Evolutionary conservation across 2,329 filamentous ascomycete genomes (phyloP), one percentile per base, ranked within the genome.

Genomic region (Hypoxylon sp.): DNA sequence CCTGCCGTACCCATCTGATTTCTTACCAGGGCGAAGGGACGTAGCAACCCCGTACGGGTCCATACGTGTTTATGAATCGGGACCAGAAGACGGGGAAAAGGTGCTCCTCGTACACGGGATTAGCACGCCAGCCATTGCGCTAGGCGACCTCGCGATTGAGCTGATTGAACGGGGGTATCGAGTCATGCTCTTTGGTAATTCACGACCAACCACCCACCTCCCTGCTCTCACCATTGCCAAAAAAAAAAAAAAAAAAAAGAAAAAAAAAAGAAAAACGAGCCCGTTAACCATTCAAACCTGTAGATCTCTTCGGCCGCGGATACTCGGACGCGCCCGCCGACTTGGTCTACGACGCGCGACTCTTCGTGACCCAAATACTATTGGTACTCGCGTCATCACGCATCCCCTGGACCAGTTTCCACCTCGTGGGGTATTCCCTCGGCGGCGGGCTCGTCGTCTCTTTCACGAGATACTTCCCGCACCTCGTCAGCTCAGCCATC

Each of bases 91-190:
- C 34, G 92, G 91, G 1, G 84, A 87, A 26, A 93, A 89, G 72
- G 87, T 94, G 1, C 79, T 96, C 13, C 79, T 96, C 24, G 78
- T 96, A 15, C 93, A 94, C 75, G 93, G 93, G 4, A 94, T 95
- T 71, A 91, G 88, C 51, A 95, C 92, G 5, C 92, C 93, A 0
- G 89, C 88, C 64, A 80, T 94, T 49, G 84, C 91, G 0, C 78
- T 94, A 17, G 88, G 87, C 1, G 83, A 85, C 43, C 75, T 95
- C 34, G 90, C 90, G 13, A 81, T 87, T 72, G 85, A 83, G 54
- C 81, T 96, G 53, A 91, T 85, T 0, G 78, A 80, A 6, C 82
- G 81, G 58, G 91, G 91, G 0, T 93, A 86, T 75, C 83, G 92
- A 64, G 92, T 97, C 1, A 89, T 96, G 85, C 79, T 94, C 1